Percentiles rank a stretch among this genome's conserved stretches.
phyloP scores from a whole-genome alignment of 495 filamentous ascomycete species.

The Pseudevernia furfuracea region DNA sequence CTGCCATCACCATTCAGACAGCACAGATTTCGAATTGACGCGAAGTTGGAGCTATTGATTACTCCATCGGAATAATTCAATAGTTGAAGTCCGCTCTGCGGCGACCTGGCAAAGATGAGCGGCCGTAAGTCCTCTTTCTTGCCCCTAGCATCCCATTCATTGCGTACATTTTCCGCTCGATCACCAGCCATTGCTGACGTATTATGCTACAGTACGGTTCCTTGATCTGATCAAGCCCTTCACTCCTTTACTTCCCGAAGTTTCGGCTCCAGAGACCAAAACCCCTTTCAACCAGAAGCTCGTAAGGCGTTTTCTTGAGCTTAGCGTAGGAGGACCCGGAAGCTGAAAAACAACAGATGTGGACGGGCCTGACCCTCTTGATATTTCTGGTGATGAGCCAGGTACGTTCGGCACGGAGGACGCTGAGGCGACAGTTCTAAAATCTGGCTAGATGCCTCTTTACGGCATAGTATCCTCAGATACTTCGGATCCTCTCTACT shows the following conservation, averaged over 20 bases:
- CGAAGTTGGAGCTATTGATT: background rate
- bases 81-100: slow-evolving; percentile 27
- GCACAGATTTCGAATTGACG: background rate
- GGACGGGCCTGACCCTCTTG: slow-evolving; percentile 69
- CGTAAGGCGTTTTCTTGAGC: slow-evolving; percentile 18
- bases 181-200: slow-evolving; percentile 1
- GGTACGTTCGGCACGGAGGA: background rate
- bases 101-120: slow-evolving; percentile 46
- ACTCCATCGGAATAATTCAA: background rate
- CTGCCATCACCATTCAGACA: background rate
- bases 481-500: slow-evolving; percentile 96
- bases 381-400: slow-evolving; percentile 89
- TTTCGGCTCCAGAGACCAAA: slow-evolving; percentile 92
- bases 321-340: background rate
- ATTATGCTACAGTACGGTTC: slow-evolving; percentile 70
- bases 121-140: slow-evolving; percentile 41
- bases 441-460: slow-evolving; percentile 73
- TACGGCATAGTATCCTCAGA: slow-evolving; percentile 96
- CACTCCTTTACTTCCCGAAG: slow-evolving; percentile 96
- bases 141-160: background rate
- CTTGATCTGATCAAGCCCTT: slow-evolving; percentile 99
- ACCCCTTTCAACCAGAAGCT: slow-evolving; percentile 97
- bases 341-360: slow-evolving; percentile 50
- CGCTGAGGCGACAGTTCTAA: background rate
- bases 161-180: background rate